Base-by-base conservation (phyloP, 1,284 basidiomycete species). In the Exobasidium rhododendri region DNA sequence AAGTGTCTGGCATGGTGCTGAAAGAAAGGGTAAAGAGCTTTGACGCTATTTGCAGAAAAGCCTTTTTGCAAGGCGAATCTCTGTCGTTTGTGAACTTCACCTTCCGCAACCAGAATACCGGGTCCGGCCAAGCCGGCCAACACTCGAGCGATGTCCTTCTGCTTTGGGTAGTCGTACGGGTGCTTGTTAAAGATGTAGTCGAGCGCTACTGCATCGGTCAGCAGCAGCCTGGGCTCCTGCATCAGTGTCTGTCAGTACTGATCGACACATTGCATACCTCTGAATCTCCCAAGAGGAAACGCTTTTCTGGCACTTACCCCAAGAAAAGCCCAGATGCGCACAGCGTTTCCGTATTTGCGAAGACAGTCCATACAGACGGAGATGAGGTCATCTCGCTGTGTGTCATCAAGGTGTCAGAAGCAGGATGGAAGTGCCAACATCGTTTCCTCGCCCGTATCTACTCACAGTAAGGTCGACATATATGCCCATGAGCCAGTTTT, bases 1-100 rank as follows among this genome's bases (percentile, higher is more conserved):
- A 50, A 50, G 20, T 31, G 47, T 31, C 24, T 31, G 29, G 47
- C 47, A 20, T 50, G 47, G 14, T 24, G 22, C 14, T 24, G 22
- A 20, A 50, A 50, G 20, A 50, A 24, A 20, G 22, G 24, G 20
- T 50, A 31, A 7, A 26, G 29, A 24, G 29, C 29, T 31, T 50
- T 50, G 7, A 31, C 47, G 20, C 47, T 50, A 31, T 7, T 20
- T 7, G 47, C 10, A 26, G 47, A 24, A 20, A 50, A 50, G 7
- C 47, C 47, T 31, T 50, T 50, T 20, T 50, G 47, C 47, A 50
- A 7, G 14, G 47, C 29, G 7, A 7, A 20, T 35, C 65, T 56
- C 44, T 66, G 65, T 22, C 50, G 31, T 44, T 64, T 64, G 62
- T 66, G 65, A 20, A 40, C 51, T n/a, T 66, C 49, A 13, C 58